Conservation (phyloP, 2,329 filamentous ascomycete genomes). For the Capronia americana region DNA sequence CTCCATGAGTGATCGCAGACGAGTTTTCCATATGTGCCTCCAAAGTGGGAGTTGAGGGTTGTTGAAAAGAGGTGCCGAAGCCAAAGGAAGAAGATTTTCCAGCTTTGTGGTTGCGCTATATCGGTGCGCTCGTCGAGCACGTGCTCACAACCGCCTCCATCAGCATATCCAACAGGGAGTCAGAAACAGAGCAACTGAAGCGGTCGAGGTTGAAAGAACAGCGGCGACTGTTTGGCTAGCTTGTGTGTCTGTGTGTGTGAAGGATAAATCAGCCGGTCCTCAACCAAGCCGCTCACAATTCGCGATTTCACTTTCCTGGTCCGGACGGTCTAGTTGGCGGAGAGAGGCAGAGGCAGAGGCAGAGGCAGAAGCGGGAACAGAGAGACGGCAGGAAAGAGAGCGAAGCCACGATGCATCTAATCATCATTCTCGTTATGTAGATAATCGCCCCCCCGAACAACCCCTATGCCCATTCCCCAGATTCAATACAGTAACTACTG, state of each 20-base stretch:
- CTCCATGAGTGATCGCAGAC: not conserved
- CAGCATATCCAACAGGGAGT: not conserved
- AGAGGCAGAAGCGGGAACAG: not conserved
- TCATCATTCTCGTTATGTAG: not conserved
- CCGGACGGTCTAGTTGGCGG: no score
- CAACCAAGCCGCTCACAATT: not conserved
- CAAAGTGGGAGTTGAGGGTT: not conserved
- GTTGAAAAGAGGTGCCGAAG: not conserved
- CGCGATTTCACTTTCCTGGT: not conserved
- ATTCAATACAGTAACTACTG: no score
- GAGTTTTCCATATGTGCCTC: not conserved
- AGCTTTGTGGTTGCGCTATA: not conserved
- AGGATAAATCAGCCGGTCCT: not conserved
- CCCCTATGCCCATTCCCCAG: not conserved
- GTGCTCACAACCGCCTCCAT: not conserved
- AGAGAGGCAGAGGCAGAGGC: not conserved
- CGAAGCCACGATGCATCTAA: not conserved
- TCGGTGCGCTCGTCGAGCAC: not conserved
- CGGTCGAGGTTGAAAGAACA: not conserved
- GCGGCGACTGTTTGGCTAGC: not conserved
- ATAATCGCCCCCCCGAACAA: not conserved
- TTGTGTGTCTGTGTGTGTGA: not conserved
- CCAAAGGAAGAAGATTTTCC: not conserved
- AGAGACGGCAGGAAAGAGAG: not conserved
- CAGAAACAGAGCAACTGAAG: not conserved